Base-by-base conservation (phyloP, 805 yeast genomes). In the Brettanomyces anomalus region DNA sequence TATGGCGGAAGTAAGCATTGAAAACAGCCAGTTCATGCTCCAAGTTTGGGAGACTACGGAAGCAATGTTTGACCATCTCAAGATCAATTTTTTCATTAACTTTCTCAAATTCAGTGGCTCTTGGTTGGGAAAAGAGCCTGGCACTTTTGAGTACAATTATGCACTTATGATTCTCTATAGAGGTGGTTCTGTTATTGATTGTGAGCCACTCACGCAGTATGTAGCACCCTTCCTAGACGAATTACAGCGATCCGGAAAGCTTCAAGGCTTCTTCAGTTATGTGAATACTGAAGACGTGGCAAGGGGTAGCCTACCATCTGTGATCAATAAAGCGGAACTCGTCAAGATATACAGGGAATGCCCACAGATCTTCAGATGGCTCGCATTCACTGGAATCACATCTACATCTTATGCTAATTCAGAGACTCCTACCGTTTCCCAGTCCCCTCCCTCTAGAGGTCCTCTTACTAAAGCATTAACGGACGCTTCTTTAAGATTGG, bases 1-100 rank as follows among this genome's bases (percentile, higher is more conserved):
- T 33, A 60, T 62, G 38, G 58, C 52, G 3, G 32, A 35, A 3
- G 31, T 37, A 13, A 28, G 36, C n/a, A 14, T 21, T 10, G 31
- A 33, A 16, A 30, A 28, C 16, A 53, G 54, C 4, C 38, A 28
- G 14, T 40, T 54, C 19, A 51, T 52, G 14, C 47, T 55, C 3
- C 60, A 57, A 37, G 47, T 64, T 26, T 52, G 58, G 16, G 41
- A 43, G 0, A 47, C 56, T 5, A 44, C 65, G 21, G 48, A 57
- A 3, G 53, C 49, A 4, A 49, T 59, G 18, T 44, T 65, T 15
- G 52, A 54, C 28, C 20, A 45, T 3, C 50, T 50, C 33, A 51
- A 53, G 26, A 35, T 55, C 18, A 58, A 58, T 37, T 57, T 56
- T 36, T 43, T 57, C 7, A 41, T 55, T 32, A 55, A 50, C 32